A percentile compares a stretch with the other conserved stretches of the same genome.
phyloP scores from a whole-genome alignment of 1,284 basidiomycete genomes.

The Ceraceosorus guamensis region DNA sequence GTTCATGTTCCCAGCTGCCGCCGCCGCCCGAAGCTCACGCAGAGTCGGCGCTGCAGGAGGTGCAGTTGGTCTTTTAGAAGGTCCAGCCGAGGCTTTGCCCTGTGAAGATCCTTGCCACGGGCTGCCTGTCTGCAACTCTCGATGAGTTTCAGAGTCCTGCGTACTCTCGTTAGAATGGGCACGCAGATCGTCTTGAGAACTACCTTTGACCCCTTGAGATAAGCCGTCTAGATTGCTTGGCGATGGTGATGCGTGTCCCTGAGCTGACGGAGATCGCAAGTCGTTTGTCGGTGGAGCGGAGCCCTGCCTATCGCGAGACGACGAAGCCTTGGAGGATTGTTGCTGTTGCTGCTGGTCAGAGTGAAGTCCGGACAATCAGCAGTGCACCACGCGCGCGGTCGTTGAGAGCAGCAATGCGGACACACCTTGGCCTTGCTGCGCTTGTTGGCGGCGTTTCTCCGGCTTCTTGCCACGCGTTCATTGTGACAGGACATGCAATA shows the following conservation, averaged over 20 bases:
- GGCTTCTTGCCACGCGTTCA: conserved; percentile 83
- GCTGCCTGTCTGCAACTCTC: neutral
- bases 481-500: conserved; percentile 98
- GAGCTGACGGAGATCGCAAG: no score
- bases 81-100: neutral
- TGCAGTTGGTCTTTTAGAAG: neutral
- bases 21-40: conserved; percentile 1
- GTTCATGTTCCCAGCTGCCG: neutral
- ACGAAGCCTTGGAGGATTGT: no score
- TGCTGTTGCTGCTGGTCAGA: no score
- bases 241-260: no score
- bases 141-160: no score
- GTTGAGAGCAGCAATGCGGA: neutral
- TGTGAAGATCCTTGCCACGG: neutral
- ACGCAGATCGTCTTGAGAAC: no score
- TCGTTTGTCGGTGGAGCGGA: no score
- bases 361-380: no score
- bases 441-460: conserved; percentile 74
- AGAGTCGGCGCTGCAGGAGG: neutral
- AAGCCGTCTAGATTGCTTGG: neutral
- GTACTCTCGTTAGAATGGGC: no score
- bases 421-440: conserved; percentile 11
- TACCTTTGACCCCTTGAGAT: neutral
- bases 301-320: no score
- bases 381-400: neutral